Base-by-base conservation (phyloP, 2,329 filamentous ascomycete genomes). In the Amauroascus niger region DNA sequence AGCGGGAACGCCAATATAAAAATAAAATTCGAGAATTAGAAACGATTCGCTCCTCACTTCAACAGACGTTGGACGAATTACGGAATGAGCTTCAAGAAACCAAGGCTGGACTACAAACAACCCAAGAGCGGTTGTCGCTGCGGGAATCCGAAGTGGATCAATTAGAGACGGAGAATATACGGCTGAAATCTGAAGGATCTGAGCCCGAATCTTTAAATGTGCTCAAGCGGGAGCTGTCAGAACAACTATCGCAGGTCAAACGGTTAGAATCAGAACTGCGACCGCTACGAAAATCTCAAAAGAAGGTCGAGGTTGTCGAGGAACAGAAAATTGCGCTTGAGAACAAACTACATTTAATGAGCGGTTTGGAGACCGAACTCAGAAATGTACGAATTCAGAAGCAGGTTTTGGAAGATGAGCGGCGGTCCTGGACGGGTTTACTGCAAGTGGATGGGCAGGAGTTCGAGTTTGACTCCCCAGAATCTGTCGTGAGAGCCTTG, bases 181-280 rank as follows among this genome's bases (percentile, higher is more conserved):
- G 84, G 30, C 73, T 95, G 4, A 96, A 91, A 65, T 87, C 90
- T 0, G 87, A 93, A 62, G 87, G 87, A 1, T 88, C 86, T 8
- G 91, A 96, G 66, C 82, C 83, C 0, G 90, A 96, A 60, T 93
- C 88, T 0, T 78, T 97, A 63, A 81, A 79, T 4, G 81, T 96
- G 32, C 86, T 98, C 61, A 88, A 91, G 66, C 81, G 83, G 60
- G 90, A 98, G 70, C 77, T 98, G 3, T 84, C 86, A 0, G 90
- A 96, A 59, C 93, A 97, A 65, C 87, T 98, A 0, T 78, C 82
- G n/a, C 89, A 97, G 64, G 95, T 96, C 59, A 83, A 88, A 55
- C 83, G 81, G 28, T 75, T 98, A 2, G 93, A 98, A 67, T 78
- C 80, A 0, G 91, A 98, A 66, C 72, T 98, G 33, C 88, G 86